phyloP scores from a whole-genome alignment of 768 basidiomycete species.

The Mycena galopus region DNA sequence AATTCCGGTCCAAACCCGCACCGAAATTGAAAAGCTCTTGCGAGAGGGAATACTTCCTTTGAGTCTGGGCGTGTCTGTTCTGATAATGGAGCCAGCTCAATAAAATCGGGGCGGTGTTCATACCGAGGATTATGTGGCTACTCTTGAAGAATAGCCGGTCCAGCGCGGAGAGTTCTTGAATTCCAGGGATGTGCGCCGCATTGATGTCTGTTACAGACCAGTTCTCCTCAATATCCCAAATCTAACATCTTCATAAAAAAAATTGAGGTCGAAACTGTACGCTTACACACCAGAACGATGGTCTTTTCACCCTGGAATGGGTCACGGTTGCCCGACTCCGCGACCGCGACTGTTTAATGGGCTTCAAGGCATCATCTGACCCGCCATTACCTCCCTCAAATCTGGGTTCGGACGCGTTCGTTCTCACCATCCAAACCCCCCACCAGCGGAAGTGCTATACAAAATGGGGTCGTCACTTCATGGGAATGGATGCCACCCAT shows the following conservation, averaged over 20 bases:
- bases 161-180: constrained; percentile 10
- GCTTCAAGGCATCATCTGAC: constrained; percentile 8
- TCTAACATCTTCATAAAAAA: neutral
- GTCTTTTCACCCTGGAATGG: constrained; percentile 7
- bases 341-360: neutral
- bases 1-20: no score
- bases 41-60: neutral
- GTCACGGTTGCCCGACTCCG: neutral
- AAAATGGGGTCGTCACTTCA: constrained; percentile 7
- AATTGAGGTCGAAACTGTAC: constrained; percentile 6
- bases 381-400: neutral
- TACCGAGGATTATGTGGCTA: neutral
- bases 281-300: neutral
- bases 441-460: constrained; percentile 1
- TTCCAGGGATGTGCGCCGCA: neutral
- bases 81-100: neutral
- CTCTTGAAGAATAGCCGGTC: neutral
- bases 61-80: neutral
- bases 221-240: neutral
- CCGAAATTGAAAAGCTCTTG: constrained; percentile 1
- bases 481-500: constrained; percentile 9
- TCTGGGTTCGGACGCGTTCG: neutral
- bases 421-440: constrained; percentile 1
- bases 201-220: neutral
- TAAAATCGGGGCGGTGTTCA: neutral